phyloP scores from a whole-genome alignment of 805 yeast genomes.

The Yarrowia phangngaensis region DNA sequence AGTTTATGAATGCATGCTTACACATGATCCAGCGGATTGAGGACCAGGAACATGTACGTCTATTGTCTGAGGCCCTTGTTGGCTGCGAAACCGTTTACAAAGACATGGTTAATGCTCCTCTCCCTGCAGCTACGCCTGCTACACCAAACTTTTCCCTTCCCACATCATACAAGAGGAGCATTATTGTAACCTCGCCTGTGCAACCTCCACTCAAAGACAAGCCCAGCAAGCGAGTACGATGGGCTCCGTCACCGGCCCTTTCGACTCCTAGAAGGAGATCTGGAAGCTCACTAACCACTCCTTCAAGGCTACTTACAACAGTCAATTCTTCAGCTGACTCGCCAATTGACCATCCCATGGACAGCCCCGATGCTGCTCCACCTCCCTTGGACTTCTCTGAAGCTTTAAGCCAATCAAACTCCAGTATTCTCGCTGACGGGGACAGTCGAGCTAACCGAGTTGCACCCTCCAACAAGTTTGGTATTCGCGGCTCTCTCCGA shows the following conservation, averaged over 20 bases:
- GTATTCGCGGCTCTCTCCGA: constrained; percentile 12
- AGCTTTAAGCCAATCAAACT: not conserved
- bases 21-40: constrained; percentile 11
- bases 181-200: constrained; percentile 1
- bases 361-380: constrained; percentile 4
- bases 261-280: constrained; percentile 6
- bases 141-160: constrained; percentile 15
- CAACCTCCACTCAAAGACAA: constrained; percentile 15
- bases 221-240: constrained; percentile 13
- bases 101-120: not conserved
- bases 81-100: constrained; percentile 5
- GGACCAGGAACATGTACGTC: constrained; percentile 12
- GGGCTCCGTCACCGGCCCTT: constrained; percentile 20
- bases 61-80: not conserved
- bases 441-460: not conserved
- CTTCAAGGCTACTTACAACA: constrained; percentile 3
- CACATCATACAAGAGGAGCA: not conserved
- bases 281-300: not conserved
- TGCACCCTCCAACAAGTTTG: constrained; percentile 2
- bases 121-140: constrained; percentile 9
- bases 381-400: constrained; percentile 17
- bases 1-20: constrained; percentile 12
- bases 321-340: constrained; percentile 2
- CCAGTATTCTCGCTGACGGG: constrained; percentile 6
- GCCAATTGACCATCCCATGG: constrained; percentile 14